Evolutionary conservation across 805 yeast genomes (phyloP).

Genomic region (Metschnikowia koreensis): DNA sequence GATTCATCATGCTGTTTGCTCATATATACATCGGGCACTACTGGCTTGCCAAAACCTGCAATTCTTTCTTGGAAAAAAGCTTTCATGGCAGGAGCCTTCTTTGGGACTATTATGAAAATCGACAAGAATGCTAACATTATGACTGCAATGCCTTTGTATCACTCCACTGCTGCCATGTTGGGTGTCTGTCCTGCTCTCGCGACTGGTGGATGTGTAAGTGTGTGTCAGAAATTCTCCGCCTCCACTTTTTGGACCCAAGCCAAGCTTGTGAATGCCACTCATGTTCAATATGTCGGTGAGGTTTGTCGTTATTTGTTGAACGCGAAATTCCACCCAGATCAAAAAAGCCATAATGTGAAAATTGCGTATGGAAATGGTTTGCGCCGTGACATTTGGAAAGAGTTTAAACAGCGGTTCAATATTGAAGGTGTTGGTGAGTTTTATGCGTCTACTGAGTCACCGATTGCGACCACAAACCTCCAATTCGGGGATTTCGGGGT

Average conservation of each 20-base stretch:
- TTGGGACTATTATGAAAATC: slow-evolving; percentile 67
- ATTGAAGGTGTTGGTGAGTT: slow-evolving; percentile 82
- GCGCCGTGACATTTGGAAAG: slow-evolving; percentile 83
- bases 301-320: slow-evolving; percentile 82
- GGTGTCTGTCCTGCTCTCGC: slow-evolving; percentile 69
- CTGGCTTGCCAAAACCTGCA: slow-evolving; percentile 93
- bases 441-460: slow-evolving; percentile 92
- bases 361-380: slow-evolving; percentile 91
- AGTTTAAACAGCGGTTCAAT: slow-evolving; percentile 73
- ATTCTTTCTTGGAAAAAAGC: slow-evolving; percentile 89
- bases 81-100: slow-evolving; percentile 64
- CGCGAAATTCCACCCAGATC: slow-evolving; percentile 64
- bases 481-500: slow-evolving; percentile 78
- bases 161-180: slow-evolving; percentile 86
- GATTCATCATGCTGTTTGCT: slow-evolving; percentile 66
- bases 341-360: slow-evolving; percentile 54
- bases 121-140: slow-evolving; percentile 56
- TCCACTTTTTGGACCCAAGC: slow-evolving; percentile 90
- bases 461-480: slow-evolving; percentile 78
- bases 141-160: slow-evolving; percentile 95
- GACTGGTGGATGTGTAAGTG: slow-evolving; percentile 71
- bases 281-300: slow-evolving; percentile 92
- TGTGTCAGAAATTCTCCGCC: slow-evolving; percentile 80
- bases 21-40: slow-evolving; percentile 91
- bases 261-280: slow-evolving; percentile 65